Evolutionary conservation across 371 early-diverging fungal genomes (phyloP).

Genomic region (Fennellomyces sp.): DNA sequence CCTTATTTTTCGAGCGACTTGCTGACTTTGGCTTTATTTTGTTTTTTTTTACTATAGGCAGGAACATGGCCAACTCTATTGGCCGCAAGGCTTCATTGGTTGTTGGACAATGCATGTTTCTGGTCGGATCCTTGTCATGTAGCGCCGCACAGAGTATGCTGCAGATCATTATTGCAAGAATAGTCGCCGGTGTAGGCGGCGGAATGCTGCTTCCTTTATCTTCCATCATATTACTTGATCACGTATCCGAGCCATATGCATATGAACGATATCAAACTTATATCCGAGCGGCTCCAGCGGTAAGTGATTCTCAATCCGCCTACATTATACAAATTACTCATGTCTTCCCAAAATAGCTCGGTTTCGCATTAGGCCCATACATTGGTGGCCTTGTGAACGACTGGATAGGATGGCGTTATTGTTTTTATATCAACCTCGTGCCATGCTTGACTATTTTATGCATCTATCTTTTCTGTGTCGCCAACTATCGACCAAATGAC

Average conservation of each 20-base stretch:
- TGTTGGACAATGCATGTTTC: background rate
- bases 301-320: no score
- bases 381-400: background rate
- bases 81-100: background rate
- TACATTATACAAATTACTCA: no score
- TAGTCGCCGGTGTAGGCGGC: background rate
- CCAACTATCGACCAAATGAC: background rate
- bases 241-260: background rate
- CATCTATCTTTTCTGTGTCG: background rate
- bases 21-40: background rate
- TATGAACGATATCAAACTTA: background rate
- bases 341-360: background rate
- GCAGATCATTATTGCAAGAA: background rate
- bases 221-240: background rate
- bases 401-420: background rate
- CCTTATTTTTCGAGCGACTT: background rate
- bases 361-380: background rate
- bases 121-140: background rate
- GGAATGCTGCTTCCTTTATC: background rate
- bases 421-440: background rate
- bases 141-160: background rate
- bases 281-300: background rate
- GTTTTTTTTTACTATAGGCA: constrained; percentile 2
- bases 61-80: background rate
- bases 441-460: background rate